These are phyloP conservation scores for Alternaria sp. DNA, from an alignment of 2,329 filamentous ascomycete species.

Conservation along the genomic window DNA sequence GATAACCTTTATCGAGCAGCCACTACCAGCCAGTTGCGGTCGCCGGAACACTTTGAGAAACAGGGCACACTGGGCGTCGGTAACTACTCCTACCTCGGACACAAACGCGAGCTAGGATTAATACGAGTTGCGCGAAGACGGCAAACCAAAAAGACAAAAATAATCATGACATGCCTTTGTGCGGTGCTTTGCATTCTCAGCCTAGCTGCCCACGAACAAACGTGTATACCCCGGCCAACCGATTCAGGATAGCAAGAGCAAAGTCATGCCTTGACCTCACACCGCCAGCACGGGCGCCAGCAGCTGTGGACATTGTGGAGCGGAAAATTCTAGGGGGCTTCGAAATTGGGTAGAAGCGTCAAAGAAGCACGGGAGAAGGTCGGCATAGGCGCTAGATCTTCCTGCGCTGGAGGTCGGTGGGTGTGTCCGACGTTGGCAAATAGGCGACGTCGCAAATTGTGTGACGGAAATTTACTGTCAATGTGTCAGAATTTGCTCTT, in stretches of 20 bases:
- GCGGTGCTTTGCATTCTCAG: constrained; percentile 28
- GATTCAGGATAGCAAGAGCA: constrained; percentile 19
- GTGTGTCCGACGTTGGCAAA: constrained; percentile 23
- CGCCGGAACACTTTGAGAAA: constrained; percentile 25
- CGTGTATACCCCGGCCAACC: constrained; percentile 16
- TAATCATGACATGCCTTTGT: constrained; percentile 38
- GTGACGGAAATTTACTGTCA: constrained; percentile 34
- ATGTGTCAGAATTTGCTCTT: constrained; percentile 38
- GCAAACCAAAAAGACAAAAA: constrained; percentile 40
- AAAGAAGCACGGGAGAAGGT: constrained; percentile 52
- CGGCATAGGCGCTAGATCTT: constrained; percentile 38
- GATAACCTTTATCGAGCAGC: constrained; percentile 20
- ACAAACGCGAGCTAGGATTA: constrained; percentile 28
- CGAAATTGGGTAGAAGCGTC: constrained; percentile 48
- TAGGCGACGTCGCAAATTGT: constrained; percentile 40
- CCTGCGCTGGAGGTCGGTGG: constrained; percentile 22
- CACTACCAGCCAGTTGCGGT: constrained; percentile 22
- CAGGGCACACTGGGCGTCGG: constrained; percentile 18
- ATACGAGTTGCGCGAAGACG: constrained; percentile 42
- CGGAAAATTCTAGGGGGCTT: constrained; percentile 34
- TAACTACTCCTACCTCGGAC: constrained; percentile 25
- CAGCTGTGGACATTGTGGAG: constrained; percentile 28
- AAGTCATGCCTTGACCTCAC: constrained; percentile 35
- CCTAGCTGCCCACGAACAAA: constrained; percentile 25
- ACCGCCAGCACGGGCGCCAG: constrained; percentile 36